Conservation (phyloP, 495 filamentous ascomycete species). For the Podospora pseudocomata region DNA sequence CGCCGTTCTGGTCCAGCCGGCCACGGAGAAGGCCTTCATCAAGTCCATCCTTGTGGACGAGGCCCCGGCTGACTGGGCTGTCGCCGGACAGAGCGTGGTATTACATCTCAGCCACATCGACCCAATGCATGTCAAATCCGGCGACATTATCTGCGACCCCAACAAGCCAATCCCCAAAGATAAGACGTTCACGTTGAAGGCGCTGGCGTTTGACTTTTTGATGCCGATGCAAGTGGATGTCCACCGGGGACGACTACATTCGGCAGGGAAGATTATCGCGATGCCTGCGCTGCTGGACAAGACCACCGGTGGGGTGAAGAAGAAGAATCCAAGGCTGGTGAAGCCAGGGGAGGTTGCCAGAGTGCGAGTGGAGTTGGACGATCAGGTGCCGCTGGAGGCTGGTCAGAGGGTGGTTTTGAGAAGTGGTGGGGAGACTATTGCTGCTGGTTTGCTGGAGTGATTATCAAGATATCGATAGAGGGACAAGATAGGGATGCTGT, state of each 20-base stretch:
- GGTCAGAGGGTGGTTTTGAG: constrained; percentile 78
- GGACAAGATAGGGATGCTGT: neutral
- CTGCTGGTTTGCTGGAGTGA: constrained; percentile 79
- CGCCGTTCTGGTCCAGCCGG: constrained; percentile 71
- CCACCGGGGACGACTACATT: constrained; percentile 77
- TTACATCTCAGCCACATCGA: constrained; percentile 86
- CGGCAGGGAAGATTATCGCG: constrained; percentile 65
- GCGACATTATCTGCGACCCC: constrained; percentile 78
- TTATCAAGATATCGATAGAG: neutral
- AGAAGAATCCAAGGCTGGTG: constrained; percentile 82
- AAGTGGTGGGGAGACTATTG: constrained; percentile 74
- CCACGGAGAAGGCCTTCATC: constrained; percentile 70
- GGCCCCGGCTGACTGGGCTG: constrained; percentile 77
- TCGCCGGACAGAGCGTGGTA: constrained; percentile 87
- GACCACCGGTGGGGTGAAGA: constrained; percentile 59
- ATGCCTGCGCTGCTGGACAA: constrained; percentile 76
- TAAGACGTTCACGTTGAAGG: constrained; percentile 71
- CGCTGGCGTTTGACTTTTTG: constrained; percentile 83
- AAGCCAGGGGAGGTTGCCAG: constrained; percentile 66
- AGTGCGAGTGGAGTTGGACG: constrained; percentile 66
- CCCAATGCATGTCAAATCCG: constrained; percentile 69
- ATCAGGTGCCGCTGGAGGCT: constrained; percentile 72
- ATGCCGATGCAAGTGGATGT: constrained; percentile 87
- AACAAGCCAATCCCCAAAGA: constrained; percentile 63
- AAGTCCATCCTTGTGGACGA: constrained; percentile 73